These are phyloP conservation scores for Exophiala lecanii-corni DNA, from an alignment of 2,329 filamentous ascomycete species.

Conservation along the genomic window DNA sequence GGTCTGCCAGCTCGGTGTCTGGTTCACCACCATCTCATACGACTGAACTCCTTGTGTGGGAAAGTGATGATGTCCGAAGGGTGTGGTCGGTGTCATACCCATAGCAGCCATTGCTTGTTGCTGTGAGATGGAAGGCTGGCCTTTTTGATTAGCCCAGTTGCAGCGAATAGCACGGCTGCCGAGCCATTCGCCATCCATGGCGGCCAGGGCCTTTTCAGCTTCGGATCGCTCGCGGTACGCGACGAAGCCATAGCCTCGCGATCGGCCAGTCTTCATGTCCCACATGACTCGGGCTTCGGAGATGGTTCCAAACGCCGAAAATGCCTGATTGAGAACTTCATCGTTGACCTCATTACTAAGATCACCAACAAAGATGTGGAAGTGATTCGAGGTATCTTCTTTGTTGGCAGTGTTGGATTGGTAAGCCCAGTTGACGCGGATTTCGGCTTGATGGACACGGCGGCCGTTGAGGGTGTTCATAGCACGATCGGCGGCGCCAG, in stretches of 20 bases:
- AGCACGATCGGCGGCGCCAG: slow-evolving; percentile 88
- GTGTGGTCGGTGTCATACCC: slow-evolving; percentile 96
- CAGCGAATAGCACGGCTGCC: slow-evolving; percentile 96
- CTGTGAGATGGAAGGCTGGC: slow-evolving; percentile 97
- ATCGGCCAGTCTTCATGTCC: slow-evolving; percentile 99
- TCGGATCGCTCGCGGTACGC: slow-evolving; percentile 91
- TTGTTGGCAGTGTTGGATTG: slow-evolving; percentile 92
- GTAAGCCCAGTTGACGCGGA: slow-evolving; percentile 98
- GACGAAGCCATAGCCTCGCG: slow-evolving; percentile 95
- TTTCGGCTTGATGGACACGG: slow-evolving; percentile 94
- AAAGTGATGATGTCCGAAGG: slow-evolving; percentile 96
- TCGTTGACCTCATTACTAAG: slow-evolving; percentile 98
- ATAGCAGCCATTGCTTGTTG: slow-evolving; percentile 95
- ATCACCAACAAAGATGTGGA: slow-evolving; percentile 98
- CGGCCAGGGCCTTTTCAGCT: slow-evolving; percentile 91
- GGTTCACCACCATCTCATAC: slow-evolving; percentile 92
- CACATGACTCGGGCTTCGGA: slow-evolving; percentile 99
- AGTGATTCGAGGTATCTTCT: slow-evolving; percentile 96
- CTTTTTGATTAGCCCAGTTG: slow-evolving; percentile 99
- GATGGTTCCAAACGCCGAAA: slow-evolving; percentile 90
- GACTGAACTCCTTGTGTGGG: slow-evolving; percentile 94
- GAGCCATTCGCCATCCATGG: slow-evolving; percentile 99
- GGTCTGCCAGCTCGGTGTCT: slow-evolving; percentile 97
- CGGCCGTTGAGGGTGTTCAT: slow-evolving; percentile 97
- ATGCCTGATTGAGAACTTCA: slow-evolving; percentile 86